Evolutionary conservation across 1,284 basidiomycete genomes (phyloP), one percentile per base, ranked within the genome.

Genomic region (Moesziomyces parantarcticus): DNA sequence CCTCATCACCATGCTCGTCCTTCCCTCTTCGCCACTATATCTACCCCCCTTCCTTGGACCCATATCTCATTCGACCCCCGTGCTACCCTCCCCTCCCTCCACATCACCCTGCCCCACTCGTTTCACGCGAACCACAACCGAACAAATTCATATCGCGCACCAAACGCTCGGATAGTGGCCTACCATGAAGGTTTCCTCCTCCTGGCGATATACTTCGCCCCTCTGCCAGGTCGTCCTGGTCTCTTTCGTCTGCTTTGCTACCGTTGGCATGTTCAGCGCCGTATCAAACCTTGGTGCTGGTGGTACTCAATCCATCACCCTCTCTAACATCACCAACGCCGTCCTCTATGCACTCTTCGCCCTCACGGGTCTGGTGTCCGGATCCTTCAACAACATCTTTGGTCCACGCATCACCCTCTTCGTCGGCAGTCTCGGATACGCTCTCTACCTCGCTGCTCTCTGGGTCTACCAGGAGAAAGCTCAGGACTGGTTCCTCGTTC

Each of bases 361-460:
- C 9, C 42, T 55, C 22, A 66, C 76, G 13, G 76, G 78, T 53
- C 75, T 78, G 32, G 90, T 21, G 85, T 92, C 83, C 90, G 91
- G 86, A 91, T 93, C 76, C 87, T 86, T 87, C 58, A 68, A 85
- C 81, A 85, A 85, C 77, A 60, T 88, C 61, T 86, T 94, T 40
- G 92, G 92, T 22, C 86, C 91, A 23, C 87, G 88, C 21, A 75
- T 89, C 21, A 92, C 91, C 0, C 88, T 94, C 22, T 85, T 90
- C 32, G 75, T 92, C 18, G 92, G 92, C 53, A 89, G 88, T 18
- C 58, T 77, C 21, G 79, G 78, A 20, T 81, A 82, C 44, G 62
- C 64, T 47, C 85, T 93, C 23, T 93, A 92, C 81, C 89, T 92
- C 55, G 89, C 88, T 8, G 88, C 90, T 13, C 91, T 88, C 76